These are phyloP conservation scores for Thelonectria discophora DNA, from an alignment of 2,329 filamentous ascomycete genomes.

Conservation along the genomic window DNA sequence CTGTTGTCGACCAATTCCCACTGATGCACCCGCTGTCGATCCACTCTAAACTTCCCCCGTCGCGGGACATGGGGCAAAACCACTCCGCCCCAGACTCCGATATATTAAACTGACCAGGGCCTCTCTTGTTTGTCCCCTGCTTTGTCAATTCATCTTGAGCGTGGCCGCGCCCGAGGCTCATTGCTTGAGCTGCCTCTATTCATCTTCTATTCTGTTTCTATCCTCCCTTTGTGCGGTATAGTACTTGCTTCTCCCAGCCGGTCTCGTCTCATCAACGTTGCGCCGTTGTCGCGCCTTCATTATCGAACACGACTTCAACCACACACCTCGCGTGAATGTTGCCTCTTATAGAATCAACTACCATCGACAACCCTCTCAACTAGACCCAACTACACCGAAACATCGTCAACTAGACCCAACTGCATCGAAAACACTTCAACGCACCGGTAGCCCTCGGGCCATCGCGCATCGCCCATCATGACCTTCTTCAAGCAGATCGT, in stretches of 20 bases:
- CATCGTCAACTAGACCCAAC: no score
- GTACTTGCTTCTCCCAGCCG: neutral
- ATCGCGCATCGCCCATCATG: slow-evolving; percentile 49
- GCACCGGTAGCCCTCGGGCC: slow-evolving; percentile 17
- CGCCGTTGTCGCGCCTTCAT: neutral
- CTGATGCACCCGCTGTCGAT: neutral
- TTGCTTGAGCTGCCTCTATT: neutral
- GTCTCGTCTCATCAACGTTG: no score
- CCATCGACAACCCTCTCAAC: no score
- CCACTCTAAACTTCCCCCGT: neutral
- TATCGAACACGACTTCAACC: neutral
- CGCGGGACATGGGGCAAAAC: neutral
- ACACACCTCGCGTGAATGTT: neutral
- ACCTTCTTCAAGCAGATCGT: slow-evolving; percentile 64
- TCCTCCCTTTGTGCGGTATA: neutral
- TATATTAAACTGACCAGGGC: neutral
- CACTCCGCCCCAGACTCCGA: neutral
- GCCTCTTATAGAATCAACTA: neutral
- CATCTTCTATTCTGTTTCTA: neutral
- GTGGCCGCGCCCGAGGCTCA: neutral
- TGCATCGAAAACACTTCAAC: no score
- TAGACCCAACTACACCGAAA: no score
- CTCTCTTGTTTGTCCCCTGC: neutral
- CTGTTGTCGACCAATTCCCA: no score
- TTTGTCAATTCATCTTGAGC: neutral